A percentile compares a stretch with the other conserved stretches of the same genome.
These are phyloP conservation scores for Candida sakaeoensis DNA, from an alignment of 805 yeast species.

Conservation along the genomic window DNA sequence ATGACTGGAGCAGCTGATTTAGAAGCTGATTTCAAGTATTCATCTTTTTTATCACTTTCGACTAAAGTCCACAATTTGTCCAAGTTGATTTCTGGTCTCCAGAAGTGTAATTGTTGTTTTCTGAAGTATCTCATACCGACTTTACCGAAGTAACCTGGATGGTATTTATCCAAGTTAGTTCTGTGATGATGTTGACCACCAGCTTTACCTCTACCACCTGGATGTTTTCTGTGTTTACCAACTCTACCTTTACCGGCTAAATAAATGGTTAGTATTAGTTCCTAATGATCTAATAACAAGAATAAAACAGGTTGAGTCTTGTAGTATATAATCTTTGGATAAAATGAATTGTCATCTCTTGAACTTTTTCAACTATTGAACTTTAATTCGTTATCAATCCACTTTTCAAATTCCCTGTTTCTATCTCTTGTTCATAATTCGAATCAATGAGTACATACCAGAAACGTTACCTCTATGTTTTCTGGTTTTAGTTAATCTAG, in stretches of 20 bases:
- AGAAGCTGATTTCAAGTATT: slow-evolving; percentile 80
- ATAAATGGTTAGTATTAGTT: slow-evolving; percentile 29
- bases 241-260: slow-evolving; percentile 99
- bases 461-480: slow-evolving; percentile 99
- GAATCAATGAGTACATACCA: slow-evolving; percentile 56
- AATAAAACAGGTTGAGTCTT: too few relatives aligned
- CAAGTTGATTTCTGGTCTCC: slow-evolving; percentile 97
- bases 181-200: slow-evolving; percentile 99
- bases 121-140: slow-evolving; percentile 99
- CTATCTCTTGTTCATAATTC: neutral
- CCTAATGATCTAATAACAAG: neutral
- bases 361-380: too few relatives aligned
- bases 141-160: slow-evolving; percentile 99
- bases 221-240: slow-evolving; percentile 99
- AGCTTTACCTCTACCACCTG: slow-evolving; percentile 99
- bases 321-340: too few relatives aligned
- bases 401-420: neutral
- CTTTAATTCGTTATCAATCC: too few relatives aligned
- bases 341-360: too few relatives aligned
- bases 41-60: slow-evolving; percentile 90
- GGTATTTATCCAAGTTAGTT: slow-evolving; percentile 99
- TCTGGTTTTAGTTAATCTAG: slow-evolving; percentile 99
- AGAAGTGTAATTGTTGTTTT: slow-evolving; percentile 89
- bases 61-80: slow-evolving; percentile 98
- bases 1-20: slow-evolving; percentile 96